Percentiles rank a stretch among this genome's conserved stretches.
Evolutionary conservation across 805 yeast species (phyloP).

Genomic region (Brettanomyces nanus): DNA sequence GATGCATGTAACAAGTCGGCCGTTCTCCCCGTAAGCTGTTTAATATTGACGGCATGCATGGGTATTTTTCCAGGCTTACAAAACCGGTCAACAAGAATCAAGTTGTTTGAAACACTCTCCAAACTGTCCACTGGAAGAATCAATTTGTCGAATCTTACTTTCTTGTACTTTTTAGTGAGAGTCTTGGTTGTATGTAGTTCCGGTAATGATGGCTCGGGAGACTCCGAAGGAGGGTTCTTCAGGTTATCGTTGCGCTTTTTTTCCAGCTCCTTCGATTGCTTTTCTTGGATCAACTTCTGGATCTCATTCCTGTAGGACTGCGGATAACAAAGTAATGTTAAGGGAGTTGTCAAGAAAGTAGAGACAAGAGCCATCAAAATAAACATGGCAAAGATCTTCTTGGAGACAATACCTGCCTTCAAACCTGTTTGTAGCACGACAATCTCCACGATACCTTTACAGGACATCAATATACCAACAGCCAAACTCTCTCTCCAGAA

Average conservation of each 20-base stretch:
- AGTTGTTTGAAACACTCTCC: constrained; percentile 23
- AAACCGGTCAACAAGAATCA: constrained; percentile 22
- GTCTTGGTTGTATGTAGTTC: not conserved
- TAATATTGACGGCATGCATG: constrained; percentile 46
- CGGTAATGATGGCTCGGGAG: not conserved
- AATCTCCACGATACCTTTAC: constrained; percentile 83
- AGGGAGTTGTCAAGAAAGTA: constrained; percentile 74
- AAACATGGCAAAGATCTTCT: constrained; percentile 69
- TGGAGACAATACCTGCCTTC: constrained; percentile 57
- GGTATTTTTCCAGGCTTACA: constrained; percentile 18
- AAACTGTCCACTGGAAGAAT: constrained; percentile 20
- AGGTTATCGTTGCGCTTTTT: not conserved
- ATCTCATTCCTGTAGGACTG: constrained; percentile 47
- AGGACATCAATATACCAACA: constrained; percentile 78
- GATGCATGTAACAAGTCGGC: constrained; percentile 66
- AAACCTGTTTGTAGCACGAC: constrained; percentile 71
- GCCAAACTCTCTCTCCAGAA: constrained; percentile 67
- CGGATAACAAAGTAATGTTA: constrained; percentile 58
- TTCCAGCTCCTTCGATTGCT: constrained; percentile 10
- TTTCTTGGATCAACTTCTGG: constrained; percentile 20
- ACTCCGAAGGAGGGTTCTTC: not conserved
- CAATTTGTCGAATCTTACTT: constrained; percentile 15
- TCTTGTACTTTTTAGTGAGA: constrained; percentile 6
- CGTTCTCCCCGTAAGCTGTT: constrained; percentile 58
- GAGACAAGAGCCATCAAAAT: constrained; percentile 75